phyloP scores from a whole-genome alignment of 169 alveolate species.

The Amoebophrya sp. region DNA sequence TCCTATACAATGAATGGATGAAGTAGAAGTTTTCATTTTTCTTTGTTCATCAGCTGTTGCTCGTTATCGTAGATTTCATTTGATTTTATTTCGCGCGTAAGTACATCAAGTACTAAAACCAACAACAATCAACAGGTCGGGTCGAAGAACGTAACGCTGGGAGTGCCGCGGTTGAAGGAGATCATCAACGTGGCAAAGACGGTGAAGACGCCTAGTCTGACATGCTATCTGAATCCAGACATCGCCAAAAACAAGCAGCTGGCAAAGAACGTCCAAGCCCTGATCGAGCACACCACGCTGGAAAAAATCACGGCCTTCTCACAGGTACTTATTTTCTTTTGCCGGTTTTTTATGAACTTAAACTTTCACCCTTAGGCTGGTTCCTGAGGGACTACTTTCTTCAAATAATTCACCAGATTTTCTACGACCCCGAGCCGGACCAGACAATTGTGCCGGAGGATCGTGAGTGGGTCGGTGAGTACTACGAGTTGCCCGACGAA shows the following conservation, averaged over 20 bases:
- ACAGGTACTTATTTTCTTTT: neutral
- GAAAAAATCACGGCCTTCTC: constrained; percentile 75
- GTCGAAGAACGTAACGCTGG: constrained; percentile 97
- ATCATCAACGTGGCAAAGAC: constrained; percentile 95
- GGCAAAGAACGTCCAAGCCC: constrained; percentile 83
- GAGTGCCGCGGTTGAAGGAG: constrained; percentile 98
- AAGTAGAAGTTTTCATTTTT: no score
- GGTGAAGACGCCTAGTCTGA: constrained; percentile 94
- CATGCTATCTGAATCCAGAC: constrained; percentile 73
- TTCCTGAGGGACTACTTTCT: neutral
- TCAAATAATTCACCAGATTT: constrained; percentile 51
- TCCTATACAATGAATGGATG: no score
- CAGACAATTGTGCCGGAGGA: constrained; percentile 81
- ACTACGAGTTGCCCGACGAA: constrained; percentile 86
- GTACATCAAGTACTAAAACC: no score
- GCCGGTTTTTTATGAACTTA: no score
- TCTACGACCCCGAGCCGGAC: constrained; percentile 92
- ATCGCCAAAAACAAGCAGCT: constrained; percentile 69
- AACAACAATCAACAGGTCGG: no score
- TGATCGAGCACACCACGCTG: constrained; percentile 87
- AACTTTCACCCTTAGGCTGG: no score
- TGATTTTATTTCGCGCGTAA: no score
- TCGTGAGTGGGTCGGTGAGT: constrained; percentile 79
- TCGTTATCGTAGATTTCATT: no score
- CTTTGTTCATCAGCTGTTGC: no score